Evolutionary conservation across 192 early-diverging fungal genomes (phyloP), one percentile per base, ranked within the genome.

Genomic region (Podila minutissima): DNA sequence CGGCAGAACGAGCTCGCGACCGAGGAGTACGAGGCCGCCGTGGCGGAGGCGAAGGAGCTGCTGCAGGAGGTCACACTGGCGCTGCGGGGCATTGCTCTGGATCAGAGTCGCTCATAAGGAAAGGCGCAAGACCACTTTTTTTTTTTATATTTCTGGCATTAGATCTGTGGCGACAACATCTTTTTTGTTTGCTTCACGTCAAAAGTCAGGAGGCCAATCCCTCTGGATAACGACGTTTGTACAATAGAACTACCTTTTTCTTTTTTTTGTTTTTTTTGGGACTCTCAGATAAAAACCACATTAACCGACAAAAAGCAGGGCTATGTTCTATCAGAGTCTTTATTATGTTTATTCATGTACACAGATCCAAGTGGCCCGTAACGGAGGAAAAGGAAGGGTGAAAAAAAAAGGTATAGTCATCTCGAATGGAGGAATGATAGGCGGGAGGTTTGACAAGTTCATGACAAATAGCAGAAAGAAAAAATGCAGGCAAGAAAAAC

Each of bases 51-150:
- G 8, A 82, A 84, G 50, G 68, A 59, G 48, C 70, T 87, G 19
- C 67, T 83, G 53, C 82, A 79, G n/a, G 81, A 87, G 57, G 70
- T 87, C 63, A 83, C 75, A 17, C 70, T 81, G 31, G 82, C 81
- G 11, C 61, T 88, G 35, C 60, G 84, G 72, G 70, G 55, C 9
- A 84, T 88, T 77, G 85, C 86, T 10, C 71, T 79, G 22, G 86
- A 87, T 19, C 84, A 85, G 60, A 83, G 77, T 63, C 38, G 31
- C 11, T 62, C 49, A 7, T 74, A 24, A 57, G 4, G n/a, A 35
- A 61, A 29, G 29, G 22, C 22, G 15, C 22, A 53, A 13, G 29
- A 29, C 29, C 3, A 29, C 29, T 29, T 29, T 29, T 3, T 29
- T 29, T 29, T 29, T 29, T 29, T 3, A 29, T 29, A 29, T 37